A percentile compares a stretch with the other conserved stretches of the same genome.
Conservation (phyloP, 2,329 filamentous ascomycete species). For the Colletotrichum sansevieriae region DNA sequence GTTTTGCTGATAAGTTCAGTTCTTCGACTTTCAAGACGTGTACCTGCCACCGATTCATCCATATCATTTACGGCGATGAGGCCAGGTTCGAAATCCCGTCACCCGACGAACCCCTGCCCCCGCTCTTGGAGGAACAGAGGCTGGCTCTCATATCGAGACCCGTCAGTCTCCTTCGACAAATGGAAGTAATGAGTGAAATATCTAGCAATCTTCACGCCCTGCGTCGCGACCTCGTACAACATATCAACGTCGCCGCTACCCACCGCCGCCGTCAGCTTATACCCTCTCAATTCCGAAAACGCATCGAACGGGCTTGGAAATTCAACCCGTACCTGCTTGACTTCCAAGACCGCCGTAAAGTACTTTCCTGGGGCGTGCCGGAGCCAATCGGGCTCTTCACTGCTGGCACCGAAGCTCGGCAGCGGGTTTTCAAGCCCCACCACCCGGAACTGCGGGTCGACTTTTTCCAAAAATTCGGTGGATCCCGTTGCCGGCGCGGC, state of each 20-base stretch:
- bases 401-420: neutral
- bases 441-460: neutral
- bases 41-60: neutral
- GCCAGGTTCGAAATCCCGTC: neutral
- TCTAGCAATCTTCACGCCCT: no score
- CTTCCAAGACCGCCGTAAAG: neutral
- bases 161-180: no score
- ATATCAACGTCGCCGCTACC: neutral
- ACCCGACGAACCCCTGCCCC: neutral
- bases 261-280: neutral
- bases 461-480: neutral
- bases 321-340: constrained; percentile 4
- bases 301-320: neutral
- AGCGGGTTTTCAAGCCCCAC: constrained; percentile 6
- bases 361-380: neutral
- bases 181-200: no score
- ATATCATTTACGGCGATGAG: neutral
- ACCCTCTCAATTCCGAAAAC: neutral
- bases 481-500: neutral
- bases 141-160: neutral
- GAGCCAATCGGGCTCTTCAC: neutral
- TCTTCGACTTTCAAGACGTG: neutral
- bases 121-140: neutral
- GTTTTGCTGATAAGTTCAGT: accelerated
- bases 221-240: neutral